phyloP scores from a whole-genome alignment of 805 yeast species.

The Limtongia smithiae region DNA sequence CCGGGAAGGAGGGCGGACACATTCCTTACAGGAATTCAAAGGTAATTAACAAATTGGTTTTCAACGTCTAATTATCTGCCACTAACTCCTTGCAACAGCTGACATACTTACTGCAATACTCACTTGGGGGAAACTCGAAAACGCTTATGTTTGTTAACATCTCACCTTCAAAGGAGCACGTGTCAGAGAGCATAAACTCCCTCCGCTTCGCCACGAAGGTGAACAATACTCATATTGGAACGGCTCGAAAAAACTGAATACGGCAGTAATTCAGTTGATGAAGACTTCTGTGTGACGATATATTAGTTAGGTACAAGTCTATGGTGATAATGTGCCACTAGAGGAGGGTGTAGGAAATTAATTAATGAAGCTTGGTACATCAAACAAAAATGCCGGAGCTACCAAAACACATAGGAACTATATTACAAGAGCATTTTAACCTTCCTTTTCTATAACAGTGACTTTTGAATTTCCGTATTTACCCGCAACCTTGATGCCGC shows the following conservation, averaged over 20 bases:
- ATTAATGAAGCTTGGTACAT: too few species aligned
- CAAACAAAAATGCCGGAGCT: neutral
- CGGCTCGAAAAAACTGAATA: slow-evolving; percentile 17
- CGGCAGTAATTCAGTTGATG: too few species aligned
- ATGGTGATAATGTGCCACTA: too few species aligned
- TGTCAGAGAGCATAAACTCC: slow-evolving; percentile 77
- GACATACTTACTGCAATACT: slow-evolving; percentile 79
- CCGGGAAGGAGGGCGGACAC: slow-evolving; percentile 42
- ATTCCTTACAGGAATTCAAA: slow-evolving; percentile 69
- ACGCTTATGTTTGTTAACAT: slow-evolving; percentile 91
- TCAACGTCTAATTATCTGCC: too few species aligned
- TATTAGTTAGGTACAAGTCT: too few species aligned
- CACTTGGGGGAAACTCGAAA: slow-evolving; percentile 80
- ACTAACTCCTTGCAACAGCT: slow-evolving; percentile 35
- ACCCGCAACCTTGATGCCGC: slow-evolving; percentile 72
- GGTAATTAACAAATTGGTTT: slow-evolving; percentile 8
- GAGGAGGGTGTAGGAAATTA: too few species aligned
- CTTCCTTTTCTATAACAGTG: slow-evolving; percentile 21
- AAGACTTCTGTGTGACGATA: too few species aligned
- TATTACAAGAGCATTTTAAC: neutral
- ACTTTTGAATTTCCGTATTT: slow-evolving; percentile 42
- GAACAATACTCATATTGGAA: slow-evolving; percentile 33
- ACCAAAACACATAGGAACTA: neutral
- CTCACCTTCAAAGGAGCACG: slow-evolving; percentile 60
- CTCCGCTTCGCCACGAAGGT: slow-evolving; percentile 77